phyloP scores from a whole-genome alignment of 1,284 basidiomycete genomes.

The Sanghuangporus sanghuang region DNA sequence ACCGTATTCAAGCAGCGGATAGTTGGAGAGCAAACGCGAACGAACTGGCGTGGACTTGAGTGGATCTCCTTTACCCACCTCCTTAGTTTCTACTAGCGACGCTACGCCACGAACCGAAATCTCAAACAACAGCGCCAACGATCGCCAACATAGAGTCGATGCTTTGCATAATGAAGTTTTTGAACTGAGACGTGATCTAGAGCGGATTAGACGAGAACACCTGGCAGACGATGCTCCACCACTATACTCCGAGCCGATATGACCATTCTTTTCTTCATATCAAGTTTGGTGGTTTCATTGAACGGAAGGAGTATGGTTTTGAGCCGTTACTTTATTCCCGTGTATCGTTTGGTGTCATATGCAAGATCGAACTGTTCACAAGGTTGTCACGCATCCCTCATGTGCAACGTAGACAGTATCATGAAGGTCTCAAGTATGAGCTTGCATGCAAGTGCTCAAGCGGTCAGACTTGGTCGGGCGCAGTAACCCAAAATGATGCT shows the following conservation, averaged over 20 bases:
- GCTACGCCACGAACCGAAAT: background rate
- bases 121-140: background rate
- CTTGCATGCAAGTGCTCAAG: too few species aligned
- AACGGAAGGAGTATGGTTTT: background rate
- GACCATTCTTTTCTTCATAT: background rate
- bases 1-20: too few species aligned
- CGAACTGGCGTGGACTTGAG: background rate
- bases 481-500: too few species aligned
- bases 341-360: background rate
- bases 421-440: too few species aligned
- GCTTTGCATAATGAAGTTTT: slow-evolving; percentile 22
- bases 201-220: slow-evolving; percentile 20
- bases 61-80: background rate
- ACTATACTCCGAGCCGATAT: slow-evolving; percentile 1
- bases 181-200: slow-evolving; percentile 23
- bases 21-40: too few species aligned
- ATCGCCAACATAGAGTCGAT: slow-evolving; percentile 8
- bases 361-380: too few species aligned
- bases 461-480: too few species aligned
- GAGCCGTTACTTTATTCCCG: background rate
- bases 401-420: too few species aligned
- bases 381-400: too few species aligned
- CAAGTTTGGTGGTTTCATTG: background rate
- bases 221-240: slow-evolving; percentile 5
- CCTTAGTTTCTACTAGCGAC: background rate